Percentiles rank a stretch among this genome's conserved stretches.
Conservation (phyloP, 1,139 yeast species). For the Saccharomyces hybrid region DNA sequence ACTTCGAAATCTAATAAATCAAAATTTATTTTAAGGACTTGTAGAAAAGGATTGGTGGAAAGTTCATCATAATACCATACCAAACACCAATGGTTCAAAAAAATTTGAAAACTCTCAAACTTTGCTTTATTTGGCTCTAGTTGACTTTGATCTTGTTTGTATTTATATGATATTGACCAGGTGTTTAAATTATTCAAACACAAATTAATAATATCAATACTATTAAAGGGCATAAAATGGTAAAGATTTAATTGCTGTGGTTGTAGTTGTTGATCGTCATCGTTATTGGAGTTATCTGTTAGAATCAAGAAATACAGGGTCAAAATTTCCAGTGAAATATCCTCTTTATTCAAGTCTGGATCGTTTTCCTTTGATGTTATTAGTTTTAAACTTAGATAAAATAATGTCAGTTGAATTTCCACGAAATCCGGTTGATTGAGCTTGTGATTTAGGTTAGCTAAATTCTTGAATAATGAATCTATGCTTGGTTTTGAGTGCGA, state of each 20-base stretch:
- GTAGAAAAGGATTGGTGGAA: constrained; percentile 9
- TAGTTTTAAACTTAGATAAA: constrained; percentile 19
- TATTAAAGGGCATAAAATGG: constrained; percentile 27
- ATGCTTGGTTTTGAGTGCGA: background rate
- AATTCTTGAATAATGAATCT: constrained; percentile 5
- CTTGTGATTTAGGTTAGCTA: constrained; percentile 3
- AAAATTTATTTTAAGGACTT: constrained; percentile 10
- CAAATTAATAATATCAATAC: constrained; percentile 20
- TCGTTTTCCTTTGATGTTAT: background rate
- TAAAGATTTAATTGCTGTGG: constrained; percentile 22
- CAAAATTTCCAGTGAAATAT: constrained; percentile 25
- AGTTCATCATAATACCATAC: constrained; percentile 19
- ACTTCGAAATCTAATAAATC: background rate
- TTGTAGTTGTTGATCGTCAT: constrained; percentile 6
- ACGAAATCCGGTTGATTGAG: constrained; percentile 22
- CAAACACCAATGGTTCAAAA: constrained; percentile 26
- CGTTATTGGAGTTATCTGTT: constrained; percentile 11
- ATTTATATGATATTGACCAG: constrained; percentile 14
- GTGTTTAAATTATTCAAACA: constrained; percentile 19
- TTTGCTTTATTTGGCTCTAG: constrained; percentile 15
- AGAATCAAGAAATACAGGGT: constrained; percentile 25
- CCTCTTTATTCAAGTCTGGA: constrained; percentile 10
- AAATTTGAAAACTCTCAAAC: constrained; percentile 19
- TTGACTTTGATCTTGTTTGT: constrained; percentile 8
- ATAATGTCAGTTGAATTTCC: constrained; percentile 27